Base-by-base conservation (phyloP, 192 early-diverging fungal species). In the Dissophora ornata region DNA sequence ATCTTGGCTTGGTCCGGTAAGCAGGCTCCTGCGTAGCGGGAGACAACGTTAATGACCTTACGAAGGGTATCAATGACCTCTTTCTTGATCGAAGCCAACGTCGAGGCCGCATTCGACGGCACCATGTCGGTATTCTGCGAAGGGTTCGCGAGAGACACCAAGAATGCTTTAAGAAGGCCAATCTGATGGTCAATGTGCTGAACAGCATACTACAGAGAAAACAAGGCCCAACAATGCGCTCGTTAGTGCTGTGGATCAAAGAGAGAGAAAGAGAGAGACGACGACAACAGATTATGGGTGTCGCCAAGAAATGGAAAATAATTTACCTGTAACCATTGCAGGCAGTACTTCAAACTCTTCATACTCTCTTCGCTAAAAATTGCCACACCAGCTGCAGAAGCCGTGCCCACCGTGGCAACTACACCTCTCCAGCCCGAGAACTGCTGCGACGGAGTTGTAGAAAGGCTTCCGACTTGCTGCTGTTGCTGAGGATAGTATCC, bases 331-430 rank as follows among this genome's bases (percentile, higher is more conserved):
- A 97, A 75, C 93, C 92, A 96, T 60, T 91, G 85, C 42, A 95
- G 79, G 80, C 96, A 98, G 81, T 96, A 98, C 49, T 89, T 86
- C 29, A 98, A 79, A 64, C 90, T 92, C 65, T 90, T 85, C 85
- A 96, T 88, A 66, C 92, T 91, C 70, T 98, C 95, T 59, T 96
- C 94, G 66, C 92, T 93, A 30, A 95, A 88, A 15, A 93, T 90
- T 47, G 94, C 85, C 5, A 90, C 92, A 11, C 92, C 89, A 7
- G 90, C 73, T 49, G 88, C 88, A 3, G 88, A 87, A n/a, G 84
- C 86, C 0, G 85, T 67, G n/a, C 86, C 86, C 1, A 88, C 86
- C n/a, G 84, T 87, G 34, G 87, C 86, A 18, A 92, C 86, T 22
- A 90, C 73, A 49, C 86, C 87, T 30, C 84, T 80, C 91, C 90